phyloP scores from a whole-genome alignment of 1,139 yeast species.

The Diutina rugosa region DNA sequence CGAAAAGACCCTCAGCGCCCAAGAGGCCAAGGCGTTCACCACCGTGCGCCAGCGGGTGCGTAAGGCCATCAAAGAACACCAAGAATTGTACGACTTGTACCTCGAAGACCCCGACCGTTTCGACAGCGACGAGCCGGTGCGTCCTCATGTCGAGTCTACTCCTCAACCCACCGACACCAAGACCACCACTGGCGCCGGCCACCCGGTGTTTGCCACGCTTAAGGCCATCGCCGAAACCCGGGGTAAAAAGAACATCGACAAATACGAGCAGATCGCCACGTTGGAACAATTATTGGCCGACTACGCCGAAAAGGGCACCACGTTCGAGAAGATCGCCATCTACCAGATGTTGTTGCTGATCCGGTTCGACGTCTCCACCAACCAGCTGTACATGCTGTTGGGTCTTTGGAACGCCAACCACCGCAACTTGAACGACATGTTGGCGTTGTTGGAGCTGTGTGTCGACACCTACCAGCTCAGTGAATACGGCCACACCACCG shows the following conservation, averaged over 20 bases:
- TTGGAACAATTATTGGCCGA: conserved; percentile 52
- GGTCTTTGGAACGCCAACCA: conserved; percentile 73
- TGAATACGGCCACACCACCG: conserved; percentile 67
- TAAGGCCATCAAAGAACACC: conserved; percentile 64
- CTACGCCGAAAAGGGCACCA: conserved; percentile 17
- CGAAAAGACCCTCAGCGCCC: conserved; percentile 69
- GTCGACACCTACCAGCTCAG: conserved; percentile 49
- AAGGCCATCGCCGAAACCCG: conserved; percentile 74
- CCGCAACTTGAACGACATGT: conserved; percentile 46
- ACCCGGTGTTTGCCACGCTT: conserved; percentile 57
- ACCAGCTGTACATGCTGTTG: conserved; percentile 62
- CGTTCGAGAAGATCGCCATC: conserved; percentile 70
- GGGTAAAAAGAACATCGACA: conserved; percentile 92
- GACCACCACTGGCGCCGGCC: conserved; percentile 4
- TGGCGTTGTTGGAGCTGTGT: conserved; percentile 57
- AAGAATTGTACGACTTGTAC: conserved; percentile 43
- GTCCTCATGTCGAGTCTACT: conserved; percentile 10
- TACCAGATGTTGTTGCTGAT: conserved; percentile 77
- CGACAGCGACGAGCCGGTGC: conserved; percentile 35
- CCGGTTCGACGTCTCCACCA: conserved; percentile 69
- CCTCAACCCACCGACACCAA: conserved; percentile 4
- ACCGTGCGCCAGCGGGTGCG: conserved; percentile 81
- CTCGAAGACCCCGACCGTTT: conserved; percentile 63
- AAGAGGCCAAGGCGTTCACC: conserved; percentile 78
- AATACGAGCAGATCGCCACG: conserved; percentile 59